phyloP scores from a whole-genome alignment of 331 rosid genomes.

The Spiraea crenata region DNA sequence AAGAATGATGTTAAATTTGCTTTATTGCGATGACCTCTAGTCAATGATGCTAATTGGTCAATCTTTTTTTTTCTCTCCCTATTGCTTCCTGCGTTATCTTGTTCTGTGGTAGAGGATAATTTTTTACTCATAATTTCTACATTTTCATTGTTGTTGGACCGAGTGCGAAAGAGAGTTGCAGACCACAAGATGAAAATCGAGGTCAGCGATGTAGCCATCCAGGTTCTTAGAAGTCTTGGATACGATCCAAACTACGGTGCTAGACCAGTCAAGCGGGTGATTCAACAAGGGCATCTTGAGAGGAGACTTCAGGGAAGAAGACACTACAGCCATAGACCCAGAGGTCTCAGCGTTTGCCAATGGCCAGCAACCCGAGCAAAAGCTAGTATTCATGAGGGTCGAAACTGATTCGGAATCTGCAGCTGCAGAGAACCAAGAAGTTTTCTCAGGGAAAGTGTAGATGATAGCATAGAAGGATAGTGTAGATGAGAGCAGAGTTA shows the following conservation, averaged over 20 bases:
- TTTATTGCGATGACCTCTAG: background rate
- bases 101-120: background rate
- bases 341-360: conserved; percentile 70
- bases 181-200: conserved; percentile 79
- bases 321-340: conserved; percentile 60
- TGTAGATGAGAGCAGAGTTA: conserved; percentile 23
- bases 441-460: conserved; percentile 48
- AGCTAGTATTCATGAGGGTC: conserved; percentile 54
- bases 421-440: conserved; percentile 34
- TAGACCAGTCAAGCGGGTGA: conserved; percentile 95
- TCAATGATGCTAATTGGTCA: background rate
- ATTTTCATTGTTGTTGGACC: conserved; percentile 56
- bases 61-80: background rate
- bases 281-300: conserved; percentile 89
- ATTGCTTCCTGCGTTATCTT: background rate
- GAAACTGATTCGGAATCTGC: conserved; percentile 38
- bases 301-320: conserved; percentile 90
- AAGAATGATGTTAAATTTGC: no score
- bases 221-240: conserved; percentile 87
- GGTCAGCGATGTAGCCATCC: conserved; percentile 76
- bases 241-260: conserved; percentile 95
- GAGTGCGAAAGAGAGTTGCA: conserved; percentile 79
- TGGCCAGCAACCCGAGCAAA: conserved; percentile 86
- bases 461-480: conserved; percentile 23
- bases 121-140: background rate